A percentile compares a stretch with the other conserved stretches of the same genome.
These are phyloP conservation scores for Colletotrichum tropicicola DNA, from an alignment of 2,329 filamentous ascomycete species.

Conservation along the genomic window DNA sequence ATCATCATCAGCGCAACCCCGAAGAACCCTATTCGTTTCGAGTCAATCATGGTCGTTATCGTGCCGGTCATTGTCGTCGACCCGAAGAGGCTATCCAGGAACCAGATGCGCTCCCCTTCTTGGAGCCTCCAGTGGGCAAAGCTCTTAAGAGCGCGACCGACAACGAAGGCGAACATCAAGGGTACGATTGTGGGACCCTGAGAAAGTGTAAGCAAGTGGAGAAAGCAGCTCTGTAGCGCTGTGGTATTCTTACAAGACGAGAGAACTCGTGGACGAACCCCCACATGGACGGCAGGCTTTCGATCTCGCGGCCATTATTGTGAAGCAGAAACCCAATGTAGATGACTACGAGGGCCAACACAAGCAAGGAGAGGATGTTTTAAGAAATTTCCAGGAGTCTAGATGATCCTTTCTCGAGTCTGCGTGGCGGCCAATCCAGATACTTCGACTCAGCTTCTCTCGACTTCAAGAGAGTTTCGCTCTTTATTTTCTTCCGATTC, in stretches of 20 bases:
- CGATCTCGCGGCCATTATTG: not conserved
- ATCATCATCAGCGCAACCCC: not conserved
- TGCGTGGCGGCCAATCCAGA: not conserved
- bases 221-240: fast-evolving
- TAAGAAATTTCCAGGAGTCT: not conserved
- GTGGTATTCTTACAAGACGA: not conserved
- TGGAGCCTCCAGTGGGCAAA: constrained; percentile 5
- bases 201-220: not conserved
- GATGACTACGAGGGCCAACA: not conserved
- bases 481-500: too few species aligned
- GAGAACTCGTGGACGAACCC: not conserved
- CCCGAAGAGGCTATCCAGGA: not conserved
- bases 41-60: not conserved
- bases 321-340: not conserved
- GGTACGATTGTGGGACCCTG: not conserved
- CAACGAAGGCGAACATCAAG: not conserved
- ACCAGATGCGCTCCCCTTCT: not conserved
- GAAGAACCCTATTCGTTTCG: not conserved
- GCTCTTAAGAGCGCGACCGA: not conserved
- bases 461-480: too few species aligned
- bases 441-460: too few species aligned
- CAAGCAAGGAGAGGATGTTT: not conserved
- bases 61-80: not conserved
- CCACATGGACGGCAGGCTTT: not conserved
- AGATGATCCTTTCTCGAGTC: not conserved